Evolutionary conservation across 768 basidiomycete species (phyloP).

Genomic region (Leccinum pellstonianum): DNA sequence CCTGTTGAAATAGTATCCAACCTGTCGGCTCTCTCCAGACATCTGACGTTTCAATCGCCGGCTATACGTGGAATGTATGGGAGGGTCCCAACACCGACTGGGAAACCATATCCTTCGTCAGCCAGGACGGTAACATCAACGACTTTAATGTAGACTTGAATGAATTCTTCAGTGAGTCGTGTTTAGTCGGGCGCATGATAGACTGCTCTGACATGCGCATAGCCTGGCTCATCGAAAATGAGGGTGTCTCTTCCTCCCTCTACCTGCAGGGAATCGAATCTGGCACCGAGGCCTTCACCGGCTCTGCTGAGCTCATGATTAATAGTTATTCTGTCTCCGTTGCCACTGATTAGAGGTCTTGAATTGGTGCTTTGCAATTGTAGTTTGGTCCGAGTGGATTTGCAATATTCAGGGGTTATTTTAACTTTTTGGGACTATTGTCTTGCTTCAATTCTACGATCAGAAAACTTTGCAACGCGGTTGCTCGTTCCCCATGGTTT

Average conservation of each 20-base stretch:
- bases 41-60: slow-evolving; percentile 42
- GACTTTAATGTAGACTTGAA: slow-evolving; percentile 53
- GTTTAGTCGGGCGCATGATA: neutral
- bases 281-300: slow-evolving; percentile 56
- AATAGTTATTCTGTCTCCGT: slow-evolving; percentile 41
- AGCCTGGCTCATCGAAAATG: slow-evolving; percentile 47
- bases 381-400: neutral
- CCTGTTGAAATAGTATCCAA: slow-evolving; percentile 40
- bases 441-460: slow-evolving; percentile 17
- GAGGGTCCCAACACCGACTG: slow-evolving; percentile 52
- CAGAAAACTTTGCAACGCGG: neutral
- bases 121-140: slow-evolving; percentile 44
- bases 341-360: slow-evolving; percentile 7
- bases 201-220: slow-evolving; percentile 1
- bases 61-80: slow-evolving; percentile 58
- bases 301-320: slow-evolving; percentile 46
- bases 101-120: slow-evolving; percentile 58
- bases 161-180: slow-evolving; percentile 49
- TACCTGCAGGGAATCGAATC: slow-evolving; percentile 54
- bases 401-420: neutral
- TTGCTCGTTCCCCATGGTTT: slow-evolving; percentile 27
- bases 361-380: neutral
- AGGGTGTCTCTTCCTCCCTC: slow-evolving; percentile 49
- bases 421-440: slow-evolving; percentile 22
- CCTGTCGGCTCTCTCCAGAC: slow-evolving; percentile 51